Evolutionary conservation across 768 basidiomycete species (phyloP).

Genomic region (Pleurotus tuber-regium): DNA sequence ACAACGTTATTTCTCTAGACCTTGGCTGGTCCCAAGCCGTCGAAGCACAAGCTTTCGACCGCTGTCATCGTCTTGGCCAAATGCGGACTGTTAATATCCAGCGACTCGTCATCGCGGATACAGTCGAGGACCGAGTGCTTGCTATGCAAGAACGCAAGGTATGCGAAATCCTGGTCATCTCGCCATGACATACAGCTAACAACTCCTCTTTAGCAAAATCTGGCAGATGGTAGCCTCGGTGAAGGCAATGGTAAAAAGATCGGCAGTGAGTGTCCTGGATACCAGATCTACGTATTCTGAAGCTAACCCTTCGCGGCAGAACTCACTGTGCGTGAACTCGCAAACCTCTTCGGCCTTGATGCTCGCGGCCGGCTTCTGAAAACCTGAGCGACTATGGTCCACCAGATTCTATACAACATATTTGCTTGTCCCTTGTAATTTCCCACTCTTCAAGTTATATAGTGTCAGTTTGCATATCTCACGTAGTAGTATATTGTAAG

Average conservation of each 20-base stretch:
- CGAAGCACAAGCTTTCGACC: slow-evolving; percentile 60
- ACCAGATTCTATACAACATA: too few species aligned
- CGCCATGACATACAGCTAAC: background rate
- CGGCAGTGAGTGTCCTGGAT: slow-evolving; percentile 41
- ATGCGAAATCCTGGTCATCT: slow-evolving; percentile 10
- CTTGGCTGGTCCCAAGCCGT: slow-evolving; percentile 65
- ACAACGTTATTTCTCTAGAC: slow-evolving; percentile 62
- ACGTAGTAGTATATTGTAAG: too few species aligned
- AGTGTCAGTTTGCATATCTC: too few species aligned
- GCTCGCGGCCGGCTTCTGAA: background rate
- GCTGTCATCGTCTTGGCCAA: slow-evolving; percentile 60
- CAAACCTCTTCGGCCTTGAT: background rate
- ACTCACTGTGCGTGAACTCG: background rate
- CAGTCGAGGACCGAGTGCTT: slow-evolving; percentile 71
- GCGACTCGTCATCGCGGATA: slow-evolving; percentile 55
- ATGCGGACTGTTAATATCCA: slow-evolving; percentile 46
- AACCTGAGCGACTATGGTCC: too few species aligned
- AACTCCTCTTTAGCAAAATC: slow-evolving; percentile 34
- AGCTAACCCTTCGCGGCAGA: background rate
- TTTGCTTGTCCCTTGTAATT: too few species aligned
- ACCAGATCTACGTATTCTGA: too few species aligned
- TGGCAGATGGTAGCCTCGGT: slow-evolving; percentile 61
- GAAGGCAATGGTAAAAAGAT: slow-evolving; percentile 62
- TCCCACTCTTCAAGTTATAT: too few species aligned
- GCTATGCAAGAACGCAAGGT: slow-evolving; percentile 62